Conservation (phyloP, 2,329 filamentous ascomycete genomes). For the Verticillium nonalfalfae region DNA sequence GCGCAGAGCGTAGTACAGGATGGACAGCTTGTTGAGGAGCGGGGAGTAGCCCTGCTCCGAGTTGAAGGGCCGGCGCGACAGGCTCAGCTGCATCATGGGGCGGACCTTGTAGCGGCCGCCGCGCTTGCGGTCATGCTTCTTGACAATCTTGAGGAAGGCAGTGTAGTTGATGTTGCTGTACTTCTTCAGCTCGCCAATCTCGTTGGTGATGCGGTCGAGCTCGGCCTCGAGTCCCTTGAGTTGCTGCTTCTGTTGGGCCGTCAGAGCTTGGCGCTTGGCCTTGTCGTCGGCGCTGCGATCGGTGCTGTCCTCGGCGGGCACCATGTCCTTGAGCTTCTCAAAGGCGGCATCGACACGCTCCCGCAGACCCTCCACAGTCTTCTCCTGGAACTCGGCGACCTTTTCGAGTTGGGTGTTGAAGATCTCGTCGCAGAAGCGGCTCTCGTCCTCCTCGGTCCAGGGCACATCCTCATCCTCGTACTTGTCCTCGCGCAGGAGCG, state of each 20-base stretch:
- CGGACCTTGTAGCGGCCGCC: slow-evolving; percentile 81
- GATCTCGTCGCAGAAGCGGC: slow-evolving; percentile 87
- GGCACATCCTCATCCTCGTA: slow-evolving; percentile 53
- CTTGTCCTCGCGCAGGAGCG: slow-evolving; percentile 72
- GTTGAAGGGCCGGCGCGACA: slow-evolving; percentile 89
- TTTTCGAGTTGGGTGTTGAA: slow-evolving; percentile 94
- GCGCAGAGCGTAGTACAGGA: slow-evolving; percentile 92
- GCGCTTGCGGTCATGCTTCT: slow-evolving; percentile 96
- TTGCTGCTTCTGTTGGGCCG: slow-evolving; percentile 38
- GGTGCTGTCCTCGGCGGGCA: slow-evolving; percentile 56
- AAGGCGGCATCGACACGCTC: slow-evolving; percentile 49
- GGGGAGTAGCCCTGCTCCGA: slow-evolving; percentile 85
- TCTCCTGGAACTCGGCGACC: slow-evolving; percentile 81
- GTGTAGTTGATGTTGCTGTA: slow-evolving; percentile 97
- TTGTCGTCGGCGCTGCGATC: slow-evolving; percentile 23
- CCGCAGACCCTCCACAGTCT: slow-evolving; percentile 58
- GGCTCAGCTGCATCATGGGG: slow-evolving; percentile 82
- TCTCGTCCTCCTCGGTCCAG: slow-evolving; percentile 95
- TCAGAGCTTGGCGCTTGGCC: neutral
- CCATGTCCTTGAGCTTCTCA: slow-evolving; percentile 73
- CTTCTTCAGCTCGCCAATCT: slow-evolving; percentile 88
- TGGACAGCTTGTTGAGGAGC: slow-evolving; percentile 80
- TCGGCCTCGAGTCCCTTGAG: slow-evolving; percentile 70
- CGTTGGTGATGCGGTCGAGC: slow-evolving; percentile 81
- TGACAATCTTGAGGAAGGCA: slow-evolving; percentile 94